phyloP scores from a whole-genome alignment of 352 stramenopile genomes.

The Pythium phragmiticola region DNA sequence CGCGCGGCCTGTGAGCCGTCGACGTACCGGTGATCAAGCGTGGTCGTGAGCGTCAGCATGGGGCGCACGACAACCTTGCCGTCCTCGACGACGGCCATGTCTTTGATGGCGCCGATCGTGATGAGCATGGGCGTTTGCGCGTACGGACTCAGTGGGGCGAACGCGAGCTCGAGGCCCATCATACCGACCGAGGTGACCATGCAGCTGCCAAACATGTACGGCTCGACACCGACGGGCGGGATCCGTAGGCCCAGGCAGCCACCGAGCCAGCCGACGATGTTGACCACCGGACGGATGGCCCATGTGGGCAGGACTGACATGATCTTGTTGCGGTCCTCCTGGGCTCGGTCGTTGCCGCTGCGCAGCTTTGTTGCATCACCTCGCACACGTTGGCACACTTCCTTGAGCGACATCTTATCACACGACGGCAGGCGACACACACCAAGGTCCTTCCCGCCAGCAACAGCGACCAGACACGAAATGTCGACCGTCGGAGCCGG shows the following conservation, averaged over 20 bases:
- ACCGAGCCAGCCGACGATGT: constrained; percentile 65
- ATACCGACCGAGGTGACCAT: constrained; percentile 75
- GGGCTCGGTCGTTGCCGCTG: constrained; percentile 51
- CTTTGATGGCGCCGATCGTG: constrained; percentile 61
- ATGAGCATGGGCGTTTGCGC: constrained; percentile 66
- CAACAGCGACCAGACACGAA: constrained; percentile 61
- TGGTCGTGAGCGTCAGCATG: constrained; percentile 67
- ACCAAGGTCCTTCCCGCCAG: constrained; percentile 57
- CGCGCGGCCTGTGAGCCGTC: constrained; percentile 58
- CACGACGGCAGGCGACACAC: constrained; percentile 44
- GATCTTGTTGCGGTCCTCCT: constrained; percentile 64
- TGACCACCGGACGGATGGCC: constrained; percentile 50
- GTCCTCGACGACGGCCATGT: constrained; percentile 61
- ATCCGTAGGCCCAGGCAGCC: constrained; percentile 56
- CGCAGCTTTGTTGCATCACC: constrained; percentile 54
- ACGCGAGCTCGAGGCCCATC: constrained; percentile 70
- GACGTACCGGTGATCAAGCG: constrained; percentile 70
- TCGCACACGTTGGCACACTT: constrained; percentile 44
- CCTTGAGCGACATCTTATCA: constrained; percentile 59
- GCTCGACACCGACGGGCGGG: constrained; percentile 51
- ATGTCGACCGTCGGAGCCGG: constrained; percentile 58
- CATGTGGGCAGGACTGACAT: constrained; percentile 56
- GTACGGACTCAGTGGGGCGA: constrained; percentile 63
- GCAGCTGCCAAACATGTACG: constrained; percentile 70
- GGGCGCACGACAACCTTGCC: constrained; percentile 56